Evolutionary conservation across 192 early-diverging fungal genomes (phyloP).

Genomic region (Backusella westeae): DNA sequence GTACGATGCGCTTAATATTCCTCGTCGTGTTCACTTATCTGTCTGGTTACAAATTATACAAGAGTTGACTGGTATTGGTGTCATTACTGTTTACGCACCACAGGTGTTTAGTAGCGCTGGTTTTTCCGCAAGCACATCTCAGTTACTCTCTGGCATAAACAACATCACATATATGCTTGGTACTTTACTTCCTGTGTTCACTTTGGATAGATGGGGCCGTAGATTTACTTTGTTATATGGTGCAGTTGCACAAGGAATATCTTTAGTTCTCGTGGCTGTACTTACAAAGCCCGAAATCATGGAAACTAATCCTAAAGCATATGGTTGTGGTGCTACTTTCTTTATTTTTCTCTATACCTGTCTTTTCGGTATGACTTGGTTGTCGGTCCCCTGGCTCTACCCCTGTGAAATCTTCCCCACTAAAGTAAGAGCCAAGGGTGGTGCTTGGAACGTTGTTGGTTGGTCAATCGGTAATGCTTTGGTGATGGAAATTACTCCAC

Average conservation of each 20-base stretch:
- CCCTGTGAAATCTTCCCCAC: slow-evolving; percentile 54
- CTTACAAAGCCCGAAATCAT: slow-evolving; percentile 24
- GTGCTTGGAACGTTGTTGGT: slow-evolving; percentile 51
- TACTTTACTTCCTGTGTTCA: slow-evolving; percentile 29
- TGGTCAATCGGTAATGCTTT: slow-evolving; percentile 53
- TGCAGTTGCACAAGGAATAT: slow-evolving; percentile 26
- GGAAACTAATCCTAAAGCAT: slow-evolving; percentile 17
- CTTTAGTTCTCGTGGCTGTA: slow-evolving; percentile 19
- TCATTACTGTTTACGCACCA: slow-evolving; percentile 58
- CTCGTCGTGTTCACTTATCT: slow-evolving; percentile 48
- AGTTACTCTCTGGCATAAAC: slow-evolving; percentile 31
- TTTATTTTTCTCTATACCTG: slow-evolving; percentile 43
- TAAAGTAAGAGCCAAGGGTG: slow-evolving; percentile 59
- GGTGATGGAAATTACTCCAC: slow-evolving; percentile 51
- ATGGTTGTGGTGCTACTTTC: slow-evolving; percentile 27
- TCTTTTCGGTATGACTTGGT: slow-evolving; percentile 61
- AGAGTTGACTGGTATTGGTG: slow-evolving; percentile 61
- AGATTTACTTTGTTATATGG: slow-evolving; percentile 28
- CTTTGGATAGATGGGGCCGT: slow-evolving; percentile 28
- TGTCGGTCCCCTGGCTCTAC: slow-evolving; percentile 69
- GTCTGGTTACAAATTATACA: slow-evolving; percentile 46
- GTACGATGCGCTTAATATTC: slow-evolving; percentile 43
- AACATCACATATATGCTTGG: slow-evolving; percentile 31
- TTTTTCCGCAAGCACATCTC: slow-evolving; percentile 25
- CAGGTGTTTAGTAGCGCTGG: slow-evolving; percentile 46